Evolutionary conservation across 1,284 basidiomycete species (phyloP), one percentile per base, ranked within the genome.

Genomic region (Irpex sp.): DNA sequence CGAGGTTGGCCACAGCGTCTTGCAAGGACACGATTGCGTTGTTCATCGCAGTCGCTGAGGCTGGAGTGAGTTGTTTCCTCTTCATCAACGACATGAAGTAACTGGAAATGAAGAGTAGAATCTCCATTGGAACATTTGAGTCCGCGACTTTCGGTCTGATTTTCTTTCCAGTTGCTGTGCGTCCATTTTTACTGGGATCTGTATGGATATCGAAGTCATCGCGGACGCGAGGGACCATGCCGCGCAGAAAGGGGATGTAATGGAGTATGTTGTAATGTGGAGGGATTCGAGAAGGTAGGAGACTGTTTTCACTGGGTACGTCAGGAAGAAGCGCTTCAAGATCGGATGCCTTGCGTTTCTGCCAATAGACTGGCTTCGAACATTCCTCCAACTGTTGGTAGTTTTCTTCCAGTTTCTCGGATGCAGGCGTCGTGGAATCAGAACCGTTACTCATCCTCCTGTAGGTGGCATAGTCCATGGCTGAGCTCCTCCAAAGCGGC

Each of bases 101-200:
- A 64, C 82, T 83, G 40, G 80, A 82, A 49, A 87, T 71, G 68
- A 82, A 82, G 38, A 87, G 74, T 47, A 78, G 77, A 63, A 89
- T 83, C 73, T 89, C 86, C 37, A 89, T 72, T 3, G 87, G 87
- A 3, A 89, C 81, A 71, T 87, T 86, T 62, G 84, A 85, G 65
- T 87, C 85, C 11, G 85, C 77, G 44, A 78, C 70, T 17, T 21
- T 52, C 15, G 76, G 72, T 63, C 76, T 77, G 57, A 74, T 71
- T 62, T 79, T 79, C 65, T 77, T 78, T 7, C 79, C 78, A 2
- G 76, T 64, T 0, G 74, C 54, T 56, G 70, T 70, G 36, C 77
- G 68, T 52, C 67, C 66, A 57, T 68, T 68, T 31, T 54, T 48
- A 44, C 40, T 4, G 60, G 26, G 26, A 26, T 26, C 26, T 26